Conservation (phyloP, 2,329 filamentous ascomycete genomes). For the Claviceps fusiformis region DNA sequence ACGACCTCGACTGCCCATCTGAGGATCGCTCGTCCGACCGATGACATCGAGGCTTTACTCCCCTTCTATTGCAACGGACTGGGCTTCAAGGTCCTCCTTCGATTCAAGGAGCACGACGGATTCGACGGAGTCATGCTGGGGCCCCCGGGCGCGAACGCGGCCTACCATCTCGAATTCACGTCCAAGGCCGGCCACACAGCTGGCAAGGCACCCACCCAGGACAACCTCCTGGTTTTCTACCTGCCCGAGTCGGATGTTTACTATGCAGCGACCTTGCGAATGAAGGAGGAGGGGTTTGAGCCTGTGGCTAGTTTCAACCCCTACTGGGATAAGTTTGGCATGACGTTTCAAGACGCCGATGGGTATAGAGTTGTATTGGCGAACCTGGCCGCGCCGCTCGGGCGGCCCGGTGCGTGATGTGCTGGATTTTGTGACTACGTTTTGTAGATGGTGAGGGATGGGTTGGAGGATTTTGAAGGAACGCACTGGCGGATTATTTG, state of each 20-base stretch:
- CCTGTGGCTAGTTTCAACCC: constrained; percentile 26
- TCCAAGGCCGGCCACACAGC: constrained; percentile 19
- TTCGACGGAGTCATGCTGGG: constrained; percentile 30
- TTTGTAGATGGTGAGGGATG: not conserved
- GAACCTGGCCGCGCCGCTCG: constrained; percentile 11
- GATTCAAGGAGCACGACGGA: constrained; percentile 23
- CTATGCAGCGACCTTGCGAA: constrained; percentile 16
- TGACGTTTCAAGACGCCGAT: constrained; percentile 31
- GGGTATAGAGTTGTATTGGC: constrained; percentile 30
- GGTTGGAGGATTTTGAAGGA: too few species aligned
- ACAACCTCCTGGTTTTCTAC: constrained; percentile 32
- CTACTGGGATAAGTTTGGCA: constrained; percentile 30
- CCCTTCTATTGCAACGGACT: constrained; percentile 29
- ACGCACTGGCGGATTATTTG: too few species aligned
- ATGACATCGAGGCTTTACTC: constrained; percentile 22
- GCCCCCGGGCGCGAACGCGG: constrained; percentile 14
- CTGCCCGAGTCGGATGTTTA: constrained; percentile 19
- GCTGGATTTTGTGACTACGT: not conserved
- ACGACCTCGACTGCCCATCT: constrained; percentile 15
- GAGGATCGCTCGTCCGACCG: constrained; percentile 28
- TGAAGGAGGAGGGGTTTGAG: constrained; percentile 21
- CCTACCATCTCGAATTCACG: constrained; percentile 32
- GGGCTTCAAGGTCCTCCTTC: constrained; percentile 21
- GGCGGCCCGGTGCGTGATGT: not conserved
- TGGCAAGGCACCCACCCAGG: constrained; percentile 24